Evolutionary conservation across 2,329 filamentous ascomycete genomes (phyloP).

Genomic region (Hypoxylon sp.): DNA sequence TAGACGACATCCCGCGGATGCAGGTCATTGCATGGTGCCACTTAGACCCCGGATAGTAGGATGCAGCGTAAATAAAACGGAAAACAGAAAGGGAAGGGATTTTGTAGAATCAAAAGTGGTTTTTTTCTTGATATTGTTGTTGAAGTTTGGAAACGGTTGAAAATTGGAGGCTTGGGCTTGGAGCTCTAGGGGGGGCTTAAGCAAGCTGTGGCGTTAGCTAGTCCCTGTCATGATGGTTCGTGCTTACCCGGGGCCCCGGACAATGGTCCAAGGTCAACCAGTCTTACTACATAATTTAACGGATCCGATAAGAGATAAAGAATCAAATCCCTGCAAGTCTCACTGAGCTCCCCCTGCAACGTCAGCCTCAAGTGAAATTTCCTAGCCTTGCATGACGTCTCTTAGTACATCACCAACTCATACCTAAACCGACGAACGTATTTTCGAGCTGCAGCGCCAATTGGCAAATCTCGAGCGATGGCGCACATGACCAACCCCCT

Average conservation of each 20-base stretch:
- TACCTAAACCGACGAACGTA: too few relatives aligned
- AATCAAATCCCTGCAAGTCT: slow-evolving; percentile 16
- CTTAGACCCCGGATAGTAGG: slow-evolving; percentile 7
- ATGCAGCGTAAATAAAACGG: slow-evolving; percentile 17
- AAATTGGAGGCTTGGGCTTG: slow-evolving; percentile 11
- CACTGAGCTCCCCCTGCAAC: slow-evolving; percentile 16
- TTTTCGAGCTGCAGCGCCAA: too few relatives aligned
- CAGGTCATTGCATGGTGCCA: slow-evolving; percentile 16
- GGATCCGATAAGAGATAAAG: slow-evolving; percentile 15
- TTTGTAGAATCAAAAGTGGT: slow-evolving; percentile 5
- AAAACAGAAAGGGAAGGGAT: slow-evolving; percentile 12
- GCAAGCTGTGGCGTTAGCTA: slow-evolving; percentile 23
- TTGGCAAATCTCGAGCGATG: too few relatives aligned
- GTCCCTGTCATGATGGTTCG: neutral
- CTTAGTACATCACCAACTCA: neutral
- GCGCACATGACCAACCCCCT: slow-evolving; percentile 74
- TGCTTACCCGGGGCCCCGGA: slow-evolving; percentile 21
- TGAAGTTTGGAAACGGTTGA: slow-evolving; percentile 19
- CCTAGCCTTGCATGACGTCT: slow-evolving; percentile 32
- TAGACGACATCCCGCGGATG: slow-evolving; percentile 23
- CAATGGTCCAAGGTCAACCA: neutral
- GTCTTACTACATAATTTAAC: slow-evolving; percentile 14
- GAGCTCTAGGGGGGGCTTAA: too few relatives aligned
- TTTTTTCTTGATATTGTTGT: slow-evolving; percentile 4
- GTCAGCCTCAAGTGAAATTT: slow-evolving; percentile 30